Evolutionary conservation across 805 yeast species (phyloP), one percentile per base, ranked within the genome.

Genomic region (Kregervanrija fluxuum): DNA sequence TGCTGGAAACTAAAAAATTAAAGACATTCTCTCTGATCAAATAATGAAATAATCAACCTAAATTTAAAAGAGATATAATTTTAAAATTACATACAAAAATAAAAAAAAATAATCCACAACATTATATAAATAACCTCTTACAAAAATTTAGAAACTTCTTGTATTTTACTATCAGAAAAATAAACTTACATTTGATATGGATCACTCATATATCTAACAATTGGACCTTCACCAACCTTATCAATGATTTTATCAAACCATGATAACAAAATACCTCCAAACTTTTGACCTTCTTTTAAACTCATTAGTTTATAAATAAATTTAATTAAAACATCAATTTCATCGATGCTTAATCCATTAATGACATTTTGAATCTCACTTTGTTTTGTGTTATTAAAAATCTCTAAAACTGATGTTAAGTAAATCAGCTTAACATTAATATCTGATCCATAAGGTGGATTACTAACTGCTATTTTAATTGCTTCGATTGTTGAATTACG

Each of bases 161-260:
- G 30, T 13, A 33, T 11, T 11, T 17, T 35, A 12, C 6, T 22
- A 22, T 6, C 8, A 22, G 6, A 22, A 22, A 22, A 22, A 22
- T 22, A 22, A 22, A 14, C 33, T 40, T 35, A 44, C 49, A 54
- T 38, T 37, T 46, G 55, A 11, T 53, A 48, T 17, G 54, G 79
- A 66, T 91, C 98, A 37, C 88, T 77, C 65, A 89, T 73, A 64
- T 80, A 89, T 54, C 96, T 79, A 41, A 85, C 85, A 54, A 93
- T 82, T 37, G 95, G 85, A 11, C 95, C 96, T 59, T 84, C 81
- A 14, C 98, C 98, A 12, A 90, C 78, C 15, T 77, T 68, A 49
- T 84, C 95, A 33, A 87, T 81, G 14, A 91, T 77, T 66, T 88
- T 89, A 54, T 91, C 97, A 60, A 83, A 87, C 99, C 99, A 93